Evolutionary conservation across 2,329 filamentous ascomycete genomes (phyloP).

Genomic region (Pseudophaeomoniella oleicola): DNA sequence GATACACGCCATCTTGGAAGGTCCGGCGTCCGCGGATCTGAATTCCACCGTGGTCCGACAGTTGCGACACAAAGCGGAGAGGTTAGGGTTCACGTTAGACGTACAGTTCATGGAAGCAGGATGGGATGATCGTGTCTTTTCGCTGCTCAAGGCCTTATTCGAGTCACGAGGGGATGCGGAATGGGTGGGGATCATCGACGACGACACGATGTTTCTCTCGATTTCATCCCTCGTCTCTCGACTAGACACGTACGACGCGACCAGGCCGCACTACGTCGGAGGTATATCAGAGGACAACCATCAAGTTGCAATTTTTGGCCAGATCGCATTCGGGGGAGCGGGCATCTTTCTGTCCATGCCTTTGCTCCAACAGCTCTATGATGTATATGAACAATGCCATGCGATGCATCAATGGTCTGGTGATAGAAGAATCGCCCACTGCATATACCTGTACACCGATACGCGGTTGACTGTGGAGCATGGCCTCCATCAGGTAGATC

Average conservation of each 20-base stretch:
- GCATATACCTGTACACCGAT: slow-evolving; percentile 39
- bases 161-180: slow-evolving; percentile 22
- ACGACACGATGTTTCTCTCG: slow-evolving; percentile 50
- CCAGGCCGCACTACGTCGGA: slow-evolving; percentile 38
- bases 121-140: slow-evolving; percentile 40
- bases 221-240: slow-evolving; percentile 35
- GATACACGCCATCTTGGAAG: slow-evolving; percentile 38
- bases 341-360: slow-evolving; percentile 44
- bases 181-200: slow-evolving; percentile 46
- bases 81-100: slow-evolving; percentile 27
- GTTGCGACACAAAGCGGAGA: slow-evolving; percentile 19
- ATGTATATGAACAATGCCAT: slow-evolving; percentile 35
- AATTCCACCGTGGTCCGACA: slow-evolving; percentile 15
- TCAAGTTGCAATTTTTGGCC: slow-evolving; percentile 37
- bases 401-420: slow-evolving; percentile 29
- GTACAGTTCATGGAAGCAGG: slow-evolving; percentile 19
- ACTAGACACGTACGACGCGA: slow-evolving; percentile 34
- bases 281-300: slow-evolving; percentile 42
- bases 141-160: slow-evolving; percentile 37
- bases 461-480: slow-evolving; percentile 41
- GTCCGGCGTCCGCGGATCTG: slow-evolving; percentile 15
- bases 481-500: slow-evolving; percentile 43
- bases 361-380: slow-evolving; percentile 33
- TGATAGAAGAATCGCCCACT: slow-evolving; percentile 43
- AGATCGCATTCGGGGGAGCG: slow-evolving; percentile 47